Evolutionary conservation across 148 eudicot genomes (phyloP).

Genomic region (Chenopodium berlandieri): DNA sequence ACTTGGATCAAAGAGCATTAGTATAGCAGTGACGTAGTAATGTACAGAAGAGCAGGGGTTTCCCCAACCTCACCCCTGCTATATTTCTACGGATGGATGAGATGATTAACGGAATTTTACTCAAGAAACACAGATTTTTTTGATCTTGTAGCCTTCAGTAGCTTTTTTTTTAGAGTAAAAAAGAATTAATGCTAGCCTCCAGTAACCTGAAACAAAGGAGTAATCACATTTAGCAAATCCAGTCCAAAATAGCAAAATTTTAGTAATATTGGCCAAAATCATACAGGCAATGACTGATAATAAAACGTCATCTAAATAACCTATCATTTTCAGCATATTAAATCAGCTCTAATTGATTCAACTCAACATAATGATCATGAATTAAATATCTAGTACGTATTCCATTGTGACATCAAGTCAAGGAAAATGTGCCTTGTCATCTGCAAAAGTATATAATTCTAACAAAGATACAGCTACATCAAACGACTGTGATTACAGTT

Average conservation of each 20-base stretch:
- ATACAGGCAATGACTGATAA: not conserved
- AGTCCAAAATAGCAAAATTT: not conserved
- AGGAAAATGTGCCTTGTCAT: not conserved
- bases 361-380: not conserved
- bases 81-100: not conserved
- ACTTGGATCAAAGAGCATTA: not conserved
- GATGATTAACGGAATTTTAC: not conserved
- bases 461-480: not conserved
- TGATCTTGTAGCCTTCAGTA: not conserved
- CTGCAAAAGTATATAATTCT: not conserved
- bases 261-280: not conserved
- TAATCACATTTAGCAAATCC: not conserved
- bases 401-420: not conserved
- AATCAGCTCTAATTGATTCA: not conserved
- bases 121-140: not conserved
- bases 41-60: not conserved
- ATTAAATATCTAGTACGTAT: not conserved
- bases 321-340: not conserved
- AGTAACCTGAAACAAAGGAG: constrained; percentile 4
- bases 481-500: not conserved
- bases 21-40: not conserved
- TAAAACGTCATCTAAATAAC: not conserved
- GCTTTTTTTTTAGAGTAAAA: too few species aligned
- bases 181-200: not conserved
- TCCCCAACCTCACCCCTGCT: not conserved